phyloP scores from a whole-genome alignment of 768 basidiomycete species.

The Kwoniella sp. region DNA sequence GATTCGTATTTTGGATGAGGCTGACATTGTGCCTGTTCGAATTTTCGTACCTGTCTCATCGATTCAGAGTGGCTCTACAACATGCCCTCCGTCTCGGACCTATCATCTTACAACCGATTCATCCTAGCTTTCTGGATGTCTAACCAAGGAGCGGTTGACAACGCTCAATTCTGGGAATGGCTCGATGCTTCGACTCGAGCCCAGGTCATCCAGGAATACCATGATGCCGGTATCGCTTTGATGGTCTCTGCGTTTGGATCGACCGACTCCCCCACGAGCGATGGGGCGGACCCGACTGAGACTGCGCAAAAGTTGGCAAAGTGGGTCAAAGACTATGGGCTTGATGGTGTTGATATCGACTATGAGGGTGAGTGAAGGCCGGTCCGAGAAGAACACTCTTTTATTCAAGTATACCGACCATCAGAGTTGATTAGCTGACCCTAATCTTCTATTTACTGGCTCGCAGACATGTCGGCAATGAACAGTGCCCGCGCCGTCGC shows the following conservation, averaged over 20 bases:
- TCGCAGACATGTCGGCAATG: constrained; percentile 49
- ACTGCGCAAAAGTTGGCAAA: constrained; percentile 68
- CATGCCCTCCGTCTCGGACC: constrained; percentile 46
- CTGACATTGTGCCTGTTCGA: background rate
- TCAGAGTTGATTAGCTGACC: no score
- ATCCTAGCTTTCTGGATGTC: constrained; percentile 56
- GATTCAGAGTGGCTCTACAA: constrained; percentile 37
- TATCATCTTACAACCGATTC: constrained; percentile 49
- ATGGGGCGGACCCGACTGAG: constrained; percentile 64
- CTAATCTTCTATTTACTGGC: background rate
- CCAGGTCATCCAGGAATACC: constrained; percentile 62
- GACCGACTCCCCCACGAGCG: constrained; percentile 63
- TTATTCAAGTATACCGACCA: no score
- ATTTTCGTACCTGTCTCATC: no score
- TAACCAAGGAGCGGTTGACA: constrained; percentile 45
- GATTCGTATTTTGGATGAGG: no score
- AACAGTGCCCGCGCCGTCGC: constrained; percentile 44
- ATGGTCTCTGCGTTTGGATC: constrained; percentile 70
- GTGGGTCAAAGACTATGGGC: constrained; percentile 64
- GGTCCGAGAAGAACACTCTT: no score
- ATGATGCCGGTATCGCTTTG: constrained; percentile 64
- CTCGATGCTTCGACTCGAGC: constrained; percentile 56
- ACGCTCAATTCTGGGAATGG: constrained; percentile 42
- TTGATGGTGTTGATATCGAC: constrained; percentile 76
- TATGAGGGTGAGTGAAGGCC: constrained; percentile 58